Evolutionary conservation across 2,329 filamentous ascomycete species (phyloP).

Genomic region (Cercospora berteroae): DNA sequence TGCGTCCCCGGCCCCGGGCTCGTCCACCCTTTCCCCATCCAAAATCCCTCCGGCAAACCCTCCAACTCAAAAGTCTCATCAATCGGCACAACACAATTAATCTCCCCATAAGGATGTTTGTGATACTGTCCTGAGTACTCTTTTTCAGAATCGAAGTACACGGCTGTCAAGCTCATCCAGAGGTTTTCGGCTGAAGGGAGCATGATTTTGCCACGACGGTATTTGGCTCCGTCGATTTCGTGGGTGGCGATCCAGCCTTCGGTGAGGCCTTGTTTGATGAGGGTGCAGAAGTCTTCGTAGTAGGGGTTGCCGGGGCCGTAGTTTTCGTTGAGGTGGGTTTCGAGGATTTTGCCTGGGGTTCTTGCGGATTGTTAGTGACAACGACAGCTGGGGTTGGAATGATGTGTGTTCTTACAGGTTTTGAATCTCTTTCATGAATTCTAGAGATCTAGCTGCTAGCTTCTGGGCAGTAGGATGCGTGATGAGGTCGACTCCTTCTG

Average conservation of each 20-base stretch:
- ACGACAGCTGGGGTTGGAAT: no score
- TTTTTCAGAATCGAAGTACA: constrained; percentile 55
- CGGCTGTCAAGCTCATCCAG: constrained; percentile 57
- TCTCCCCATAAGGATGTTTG: constrained; percentile 36
- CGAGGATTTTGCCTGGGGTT: constrained; percentile 40
- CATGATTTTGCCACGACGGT: constrained; percentile 48
- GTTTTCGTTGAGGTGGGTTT: constrained; percentile 36
- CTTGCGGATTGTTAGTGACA: constrained; percentile 21
- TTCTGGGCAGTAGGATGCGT: constrained; percentile 27
- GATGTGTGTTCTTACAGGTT: no score
- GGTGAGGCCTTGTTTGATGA: constrained; percentile 37
- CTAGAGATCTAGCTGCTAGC: constrained; percentile 23
- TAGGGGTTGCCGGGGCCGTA: constrained; percentile 40
- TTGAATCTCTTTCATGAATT: constrained; percentile 30
- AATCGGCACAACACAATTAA: constrained; percentile 41
- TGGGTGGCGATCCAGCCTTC: constrained; percentile 42
- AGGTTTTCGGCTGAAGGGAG: constrained; percentile 48
- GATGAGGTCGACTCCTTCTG: constrained; percentile 27
- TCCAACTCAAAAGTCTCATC: constrained; percentile 52
- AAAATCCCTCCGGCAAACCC: constrained; percentile 50
- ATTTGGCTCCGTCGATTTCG: constrained; percentile 45
- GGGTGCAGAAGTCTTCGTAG: constrained; percentile 39
- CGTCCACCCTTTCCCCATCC: constrained; percentile 59
- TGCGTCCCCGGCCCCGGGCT: constrained; percentile 55
- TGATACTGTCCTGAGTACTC: constrained; percentile 54